Conservation (phyloP, 306 rosid genomes). For the Citrullus amarus region DNA sequence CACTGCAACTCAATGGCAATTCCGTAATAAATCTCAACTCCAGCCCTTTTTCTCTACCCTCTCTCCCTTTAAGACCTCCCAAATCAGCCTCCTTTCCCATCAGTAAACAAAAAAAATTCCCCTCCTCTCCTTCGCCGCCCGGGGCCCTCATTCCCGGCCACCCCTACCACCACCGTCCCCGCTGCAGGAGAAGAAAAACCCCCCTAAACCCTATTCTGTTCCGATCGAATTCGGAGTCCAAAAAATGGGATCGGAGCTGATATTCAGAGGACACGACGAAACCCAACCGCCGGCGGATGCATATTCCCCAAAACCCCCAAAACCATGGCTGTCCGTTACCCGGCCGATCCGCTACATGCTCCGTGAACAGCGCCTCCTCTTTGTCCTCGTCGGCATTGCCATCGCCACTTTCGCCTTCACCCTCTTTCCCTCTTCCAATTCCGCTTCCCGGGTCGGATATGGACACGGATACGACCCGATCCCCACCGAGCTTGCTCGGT, state of each 20-base stretch:
- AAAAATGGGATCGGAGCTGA: constrained; percentile 42
- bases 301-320: constrained; percentile 59
- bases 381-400: constrained; percentile 62
- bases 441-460: constrained; percentile 17
- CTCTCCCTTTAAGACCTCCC: neutral
- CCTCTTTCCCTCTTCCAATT: constrained; percentile 25
- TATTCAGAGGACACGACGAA: constrained; percentile 70
- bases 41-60: neutral
- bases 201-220: neutral
- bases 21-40: neutral
- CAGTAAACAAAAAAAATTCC: neutral
- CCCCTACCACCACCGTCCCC: neutral
- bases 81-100: neutral
- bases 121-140: neutral
- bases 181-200: neutral
- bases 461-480: constrained; percentile 6
- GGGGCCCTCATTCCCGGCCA: neutral
- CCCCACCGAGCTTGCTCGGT: constrained; percentile 21
- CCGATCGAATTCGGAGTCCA: neutral
- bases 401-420: constrained; percentile 56
- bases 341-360: constrained; percentile 74
- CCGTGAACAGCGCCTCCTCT: constrained; percentile 72
- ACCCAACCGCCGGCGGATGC: constrained; percentile 35
- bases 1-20: neutral
- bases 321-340: constrained; percentile 59